These are phyloP conservation scores for Asterionellopsis glacialis DNA, from an alignment of 108 stramenopile genomes.

Conservation along the genomic window DNA sequence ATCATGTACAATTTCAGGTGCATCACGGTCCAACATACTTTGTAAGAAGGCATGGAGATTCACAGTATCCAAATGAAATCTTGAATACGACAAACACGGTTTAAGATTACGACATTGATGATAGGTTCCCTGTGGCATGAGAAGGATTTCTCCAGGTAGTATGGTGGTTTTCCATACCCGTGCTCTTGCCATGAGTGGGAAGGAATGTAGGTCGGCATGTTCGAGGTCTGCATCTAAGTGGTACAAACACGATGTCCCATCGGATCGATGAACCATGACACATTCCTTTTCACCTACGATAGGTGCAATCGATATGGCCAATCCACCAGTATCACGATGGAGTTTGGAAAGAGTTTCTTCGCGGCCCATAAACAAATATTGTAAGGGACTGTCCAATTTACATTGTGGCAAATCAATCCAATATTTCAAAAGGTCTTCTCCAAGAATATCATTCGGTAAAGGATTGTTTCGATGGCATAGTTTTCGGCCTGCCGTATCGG, in stretches of 20 bases:
- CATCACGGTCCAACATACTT: constrained; percentile 57
- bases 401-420: constrained; percentile 63
- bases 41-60: constrained; percentile 62
- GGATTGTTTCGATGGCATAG: constrained; percentile 52
- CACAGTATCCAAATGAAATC: constrained; percentile 73
- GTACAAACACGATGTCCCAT: constrained; percentile 56
- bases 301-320: constrained; percentile 74
- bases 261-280: constrained; percentile 65
- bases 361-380: constrained; percentile 83
- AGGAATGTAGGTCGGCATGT: constrained; percentile 45
- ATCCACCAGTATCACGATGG: constrained; percentile 70
- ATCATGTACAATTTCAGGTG: constrained; percentile 65
- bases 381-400: constrained; percentile 55
- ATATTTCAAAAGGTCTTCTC: constrained; percentile 66
- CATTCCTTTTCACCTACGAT: constrained; percentile 81
- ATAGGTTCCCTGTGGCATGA: constrained; percentile 83
- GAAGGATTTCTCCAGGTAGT: constrained; percentile 75
- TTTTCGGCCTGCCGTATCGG: constrained; percentile 49
- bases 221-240: constrained; percentile 49
- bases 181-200: constrained; percentile 57
- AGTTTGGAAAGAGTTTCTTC: constrained; percentile 60
- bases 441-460: constrained; percentile 59
- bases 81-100: constrained; percentile 72
- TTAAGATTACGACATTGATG: constrained; percentile 77
- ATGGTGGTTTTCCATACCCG: constrained; percentile 56